A percentile compares a stretch with the other conserved stretches of the same genome.
Evolutionary conservation across 2,329 filamentous ascomycete genomes (phyloP).

Genomic region (Talaromyces sp.): DNA sequence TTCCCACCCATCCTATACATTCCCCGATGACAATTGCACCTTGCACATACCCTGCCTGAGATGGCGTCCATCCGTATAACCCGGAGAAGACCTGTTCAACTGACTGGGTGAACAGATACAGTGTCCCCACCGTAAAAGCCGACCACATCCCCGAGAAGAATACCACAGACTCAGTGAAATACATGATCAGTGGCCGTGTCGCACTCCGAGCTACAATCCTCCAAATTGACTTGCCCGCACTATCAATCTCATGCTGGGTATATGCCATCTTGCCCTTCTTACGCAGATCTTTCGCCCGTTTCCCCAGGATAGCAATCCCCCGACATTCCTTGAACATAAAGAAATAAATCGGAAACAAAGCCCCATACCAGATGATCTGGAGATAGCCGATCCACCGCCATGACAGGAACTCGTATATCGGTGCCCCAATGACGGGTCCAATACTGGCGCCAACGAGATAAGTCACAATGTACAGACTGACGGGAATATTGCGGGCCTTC

Average conservation of each 20-base stretch:
- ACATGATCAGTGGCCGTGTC: slow-evolving; percentile 39
- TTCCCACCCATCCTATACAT: slow-evolving; percentile 42
- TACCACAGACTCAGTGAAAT: slow-evolving; percentile 48
- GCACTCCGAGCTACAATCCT: slow-evolving; percentile 39
- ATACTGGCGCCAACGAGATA: slow-evolving; percentile 48
- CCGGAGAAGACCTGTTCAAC: slow-evolving; percentile 47
- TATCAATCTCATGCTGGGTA: slow-evolving; percentile 39
- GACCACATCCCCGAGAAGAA: slow-evolving; percentile 49
- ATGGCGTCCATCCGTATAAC: slow-evolving; percentile 30
- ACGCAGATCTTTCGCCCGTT: slow-evolving; percentile 39
- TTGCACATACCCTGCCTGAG: slow-evolving; percentile 43
- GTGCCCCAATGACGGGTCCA: slow-evolving; percentile 49
- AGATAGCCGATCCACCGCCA: slow-evolving; percentile 46
- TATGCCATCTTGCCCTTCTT: slow-evolving; percentile 31
- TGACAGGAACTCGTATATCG: slow-evolving; percentile 28
- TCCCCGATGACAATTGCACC: slow-evolving; percentile 47
- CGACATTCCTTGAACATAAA: slow-evolving; percentile 47
- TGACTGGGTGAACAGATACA: slow-evolving; percentile 48
- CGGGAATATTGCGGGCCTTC: slow-evolving; percentile 40
- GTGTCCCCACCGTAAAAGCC: slow-evolving; percentile 46
- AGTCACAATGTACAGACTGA: slow-evolving; percentile 46
- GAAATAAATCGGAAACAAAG: slow-evolving; percentile 42
- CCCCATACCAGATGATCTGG: slow-evolving; percentile 45
- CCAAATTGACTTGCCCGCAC: slow-evolving; percentile 28
- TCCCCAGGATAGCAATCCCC: slow-evolving; percentile 43